Conservation (phyloP, 2,329 filamentous ascomycete species). For the Ceratocystis harringtonii region DNA sequence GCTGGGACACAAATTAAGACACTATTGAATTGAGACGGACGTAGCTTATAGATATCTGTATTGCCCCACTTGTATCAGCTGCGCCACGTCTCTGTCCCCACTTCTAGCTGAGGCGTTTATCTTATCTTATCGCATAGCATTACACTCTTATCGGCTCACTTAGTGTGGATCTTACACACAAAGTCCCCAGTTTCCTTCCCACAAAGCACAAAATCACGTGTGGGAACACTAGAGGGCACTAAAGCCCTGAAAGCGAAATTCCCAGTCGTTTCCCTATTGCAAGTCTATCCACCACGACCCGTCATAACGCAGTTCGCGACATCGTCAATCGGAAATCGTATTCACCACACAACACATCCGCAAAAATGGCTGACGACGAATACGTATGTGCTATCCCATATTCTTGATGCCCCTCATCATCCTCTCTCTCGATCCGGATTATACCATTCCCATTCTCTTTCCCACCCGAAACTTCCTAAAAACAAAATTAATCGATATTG, state of each 20-base stretch:
- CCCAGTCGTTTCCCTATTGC: conserved; percentile 13
- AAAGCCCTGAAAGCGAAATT: conserved; percentile 17
- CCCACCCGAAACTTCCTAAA: not conserved
- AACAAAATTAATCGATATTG: conserved; percentile 5
- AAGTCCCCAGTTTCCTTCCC: conserved; percentile 9
- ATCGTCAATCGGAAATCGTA: conserved; percentile 17
- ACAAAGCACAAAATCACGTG: conserved; percentile 17
- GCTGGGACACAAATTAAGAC: not conserved
- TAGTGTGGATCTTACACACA: conserved; percentile 12
- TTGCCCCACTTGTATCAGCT: not conserved
- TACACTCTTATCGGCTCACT: not conserved
- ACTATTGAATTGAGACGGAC: not conserved
- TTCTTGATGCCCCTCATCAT: conserved; percentile 6
- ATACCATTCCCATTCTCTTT: not conserved
- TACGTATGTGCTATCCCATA: conserved; percentile 50
- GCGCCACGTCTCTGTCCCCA: not conserved
- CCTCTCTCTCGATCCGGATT: conserved; percentile 1
- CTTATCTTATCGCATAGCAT: not conserved
- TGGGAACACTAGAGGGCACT: conserved; percentile 15
- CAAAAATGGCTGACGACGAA: conserved; percentile 71
- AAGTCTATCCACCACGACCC: conserved; percentile 17
- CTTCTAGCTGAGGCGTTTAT: not conserved
- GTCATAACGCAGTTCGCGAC: conserved; percentile 18
- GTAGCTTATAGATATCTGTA: not conserved
- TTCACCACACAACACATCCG: conserved; percentile 27